A percentile compares a stretch with the other conserved stretches of the same genome.
phyloP scores from a whole-genome alignment of 1,284 basidiomycete species.

The Caloboletus firmus region DNA sequence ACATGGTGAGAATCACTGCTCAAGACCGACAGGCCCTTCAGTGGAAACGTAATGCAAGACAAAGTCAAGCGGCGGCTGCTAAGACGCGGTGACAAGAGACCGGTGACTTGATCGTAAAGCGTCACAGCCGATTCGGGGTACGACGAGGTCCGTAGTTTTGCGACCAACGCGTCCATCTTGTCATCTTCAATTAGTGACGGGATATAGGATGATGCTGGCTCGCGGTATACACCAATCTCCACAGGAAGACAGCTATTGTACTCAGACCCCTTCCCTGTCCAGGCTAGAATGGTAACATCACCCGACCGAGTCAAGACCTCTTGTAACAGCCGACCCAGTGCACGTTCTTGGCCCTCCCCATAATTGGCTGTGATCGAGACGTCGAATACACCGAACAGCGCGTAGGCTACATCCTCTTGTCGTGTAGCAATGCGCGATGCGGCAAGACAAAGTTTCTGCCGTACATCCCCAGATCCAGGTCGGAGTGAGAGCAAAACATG shows the following conservation, averaged over 20 bases:
- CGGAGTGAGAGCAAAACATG: too few relatives aligned
- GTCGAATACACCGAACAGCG: not conserved
- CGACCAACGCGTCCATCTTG: not conserved
- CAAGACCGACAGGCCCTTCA: not conserved
- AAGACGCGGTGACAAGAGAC: not conserved
- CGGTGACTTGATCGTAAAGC: not conserved
- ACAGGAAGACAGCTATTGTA: not conserved
- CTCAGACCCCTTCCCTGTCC: not conserved
- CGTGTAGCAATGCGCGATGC: not conserved
- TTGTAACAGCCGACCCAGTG: not conserved
- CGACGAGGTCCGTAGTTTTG: not conserved
- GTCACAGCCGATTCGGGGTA: not conserved
- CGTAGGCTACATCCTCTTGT: not conserved
- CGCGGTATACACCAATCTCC: not conserved
- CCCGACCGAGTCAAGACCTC: not conserved
- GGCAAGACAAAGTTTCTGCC: not conserved
- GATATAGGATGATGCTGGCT: not conserved
- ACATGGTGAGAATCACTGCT: not conserved
- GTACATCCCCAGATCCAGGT: too few relatives aligned
- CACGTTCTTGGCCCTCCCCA: not conserved
- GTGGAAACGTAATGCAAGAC: slow-evolving; percentile 1
- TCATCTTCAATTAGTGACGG: not conserved
- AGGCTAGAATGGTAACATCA: not conserved
- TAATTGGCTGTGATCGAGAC: not conserved
- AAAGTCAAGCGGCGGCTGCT: not conserved